phyloP scores from a whole-genome alignment of 768 basidiomycete species.

The Suillus brevipes region DNA sequence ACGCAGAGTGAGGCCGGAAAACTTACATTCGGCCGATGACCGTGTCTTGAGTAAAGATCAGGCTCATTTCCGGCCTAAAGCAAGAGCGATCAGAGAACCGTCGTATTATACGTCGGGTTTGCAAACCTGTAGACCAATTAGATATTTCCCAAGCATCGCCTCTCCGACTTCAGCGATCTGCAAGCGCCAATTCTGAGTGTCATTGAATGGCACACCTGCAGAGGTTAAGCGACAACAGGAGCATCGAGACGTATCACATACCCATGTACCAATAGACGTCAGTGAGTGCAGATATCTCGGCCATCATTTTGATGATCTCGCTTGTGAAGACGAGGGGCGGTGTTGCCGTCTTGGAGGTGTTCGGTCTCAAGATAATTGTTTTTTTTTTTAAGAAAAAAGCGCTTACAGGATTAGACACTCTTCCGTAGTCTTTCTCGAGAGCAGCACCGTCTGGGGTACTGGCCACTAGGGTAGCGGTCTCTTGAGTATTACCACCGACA shows the following conservation, averaged over 20 bases:
- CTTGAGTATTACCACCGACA: slow-evolving; percentile 82
- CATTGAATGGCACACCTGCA: slow-evolving; percentile 63
- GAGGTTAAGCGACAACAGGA: slow-evolving; percentile 6
- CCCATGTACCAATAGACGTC: slow-evolving; percentile 69
- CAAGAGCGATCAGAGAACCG: not conserved
- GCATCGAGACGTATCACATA: slow-evolving; percentile 17
- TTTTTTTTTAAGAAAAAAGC: too few relatives aligned
- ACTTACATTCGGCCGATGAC: slow-evolving; percentile 29
- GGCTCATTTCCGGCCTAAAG: slow-evolving; percentile 74
- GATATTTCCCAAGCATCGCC: slow-evolving; percentile 58
- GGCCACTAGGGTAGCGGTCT: slow-evolving; percentile 53
- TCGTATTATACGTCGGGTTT: not conserved
- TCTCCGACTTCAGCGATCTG: slow-evolving; percentile 59
- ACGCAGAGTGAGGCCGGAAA: too few relatives aligned
- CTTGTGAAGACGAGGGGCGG: slow-evolving; percentile 63
- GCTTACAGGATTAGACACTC: slow-evolving; percentile 43
- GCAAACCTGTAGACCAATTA: slow-evolving; percentile 52
- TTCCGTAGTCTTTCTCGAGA: slow-evolving; percentile 48
- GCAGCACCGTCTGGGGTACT: slow-evolving; percentile 47
- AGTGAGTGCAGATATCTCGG: slow-evolving; percentile 56
- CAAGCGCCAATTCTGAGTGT: slow-evolving; percentile 52
- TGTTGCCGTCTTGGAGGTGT: slow-evolving; percentile 53
- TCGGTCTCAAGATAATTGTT: not conserved
- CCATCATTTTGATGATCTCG: slow-evolving; percentile 67
- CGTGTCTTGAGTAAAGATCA: slow-evolving; percentile 61